phyloP scores from a whole-genome alignment of 73 alveolate species.

The Blepharisma stoltei region DNA sequence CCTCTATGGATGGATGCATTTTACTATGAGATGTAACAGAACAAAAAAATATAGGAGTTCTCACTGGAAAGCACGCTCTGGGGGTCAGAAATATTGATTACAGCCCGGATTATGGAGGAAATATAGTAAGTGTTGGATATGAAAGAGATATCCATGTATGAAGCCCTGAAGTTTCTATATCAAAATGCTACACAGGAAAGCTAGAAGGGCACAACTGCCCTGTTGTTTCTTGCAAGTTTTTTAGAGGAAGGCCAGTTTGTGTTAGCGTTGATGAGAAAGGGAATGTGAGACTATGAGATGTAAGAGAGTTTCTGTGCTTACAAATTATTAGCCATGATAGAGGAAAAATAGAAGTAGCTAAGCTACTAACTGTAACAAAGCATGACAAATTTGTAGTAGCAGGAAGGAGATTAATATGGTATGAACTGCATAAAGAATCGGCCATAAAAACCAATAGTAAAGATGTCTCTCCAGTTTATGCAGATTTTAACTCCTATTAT shows the following conservation, averaged over 20 bases:
- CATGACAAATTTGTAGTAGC: conserved; percentile 57
- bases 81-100: conserved; percentile 72
- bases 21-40: conserved; percentile 79
- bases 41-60: conserved; percentile 64
- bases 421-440: conserved; percentile 49
- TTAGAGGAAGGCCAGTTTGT: conserved; percentile 74
- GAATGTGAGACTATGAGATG: conserved; percentile 92
- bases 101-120: conserved; percentile 77
- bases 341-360: conserved; percentile 60
- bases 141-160: conserved; percentile 85
- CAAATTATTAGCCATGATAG: conserved; percentile 76
- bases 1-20: conserved; percentile 85
- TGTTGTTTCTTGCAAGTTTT: conserved; percentile 81
- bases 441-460: conserved; percentile 40
- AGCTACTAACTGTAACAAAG: conserved; percentile 48
- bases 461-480: conserved; percentile 77
- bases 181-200: conserved; percentile 83
- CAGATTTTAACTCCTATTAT: conserved; percentile 82
- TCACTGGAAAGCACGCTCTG: conserved; percentile 64
- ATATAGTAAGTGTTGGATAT: conserved; percentile 77
- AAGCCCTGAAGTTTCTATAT: conserved; percentile 89
- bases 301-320: conserved; percentile 66
- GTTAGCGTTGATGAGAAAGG: conserved; percentile 90
- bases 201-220: conserved; percentile 91
- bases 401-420: conserved; percentile 74